Evolutionary conservation across 305 asterid genomes (phyloP).

Genomic region (Fraxinus nigra): DNA sequence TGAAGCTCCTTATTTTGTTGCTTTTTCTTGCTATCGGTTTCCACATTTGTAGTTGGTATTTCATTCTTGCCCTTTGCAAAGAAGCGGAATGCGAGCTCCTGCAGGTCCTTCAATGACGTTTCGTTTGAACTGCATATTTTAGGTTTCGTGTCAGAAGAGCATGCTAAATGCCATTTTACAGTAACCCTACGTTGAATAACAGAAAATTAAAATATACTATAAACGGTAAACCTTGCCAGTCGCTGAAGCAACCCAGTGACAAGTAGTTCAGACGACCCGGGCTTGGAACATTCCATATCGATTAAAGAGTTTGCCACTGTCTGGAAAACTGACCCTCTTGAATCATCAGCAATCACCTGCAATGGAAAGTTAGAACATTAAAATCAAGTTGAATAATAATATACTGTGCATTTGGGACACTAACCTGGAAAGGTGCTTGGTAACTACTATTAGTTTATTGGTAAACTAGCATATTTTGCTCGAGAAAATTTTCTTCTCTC

Average conservation of each 20-base stretch:
- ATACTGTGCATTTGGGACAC: background rate
- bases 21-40: constrained; percentile 69
- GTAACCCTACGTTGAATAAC: background rate
- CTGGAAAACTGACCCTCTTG: constrained; percentile 56
- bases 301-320: constrained; percentile 54
- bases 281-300: constrained; percentile 75
- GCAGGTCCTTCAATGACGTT: constrained; percentile 73
- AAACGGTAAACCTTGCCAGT: constrained; percentile 61
- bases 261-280: constrained; percentile 82
- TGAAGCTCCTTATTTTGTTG: constrained; percentile 64
- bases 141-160: constrained; percentile 26
- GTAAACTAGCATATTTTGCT: background rate
- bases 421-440: background rate
- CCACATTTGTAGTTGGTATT: constrained; percentile 46
- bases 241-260: constrained; percentile 79
- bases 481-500: background rate
- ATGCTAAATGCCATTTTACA: constrained; percentile 3
- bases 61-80: constrained; percentile 64
- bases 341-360: constrained; percentile 66
- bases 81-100: constrained; percentile 67
- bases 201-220: constrained; percentile 8
- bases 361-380: background rate
- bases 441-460: background rate
- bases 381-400: constrained; percentile 5
- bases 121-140: constrained; percentile 73